Evolutionary conservation across 2,329 filamentous ascomycete species (phyloP).

Genomic region (Sporothrix pallida): DNA sequence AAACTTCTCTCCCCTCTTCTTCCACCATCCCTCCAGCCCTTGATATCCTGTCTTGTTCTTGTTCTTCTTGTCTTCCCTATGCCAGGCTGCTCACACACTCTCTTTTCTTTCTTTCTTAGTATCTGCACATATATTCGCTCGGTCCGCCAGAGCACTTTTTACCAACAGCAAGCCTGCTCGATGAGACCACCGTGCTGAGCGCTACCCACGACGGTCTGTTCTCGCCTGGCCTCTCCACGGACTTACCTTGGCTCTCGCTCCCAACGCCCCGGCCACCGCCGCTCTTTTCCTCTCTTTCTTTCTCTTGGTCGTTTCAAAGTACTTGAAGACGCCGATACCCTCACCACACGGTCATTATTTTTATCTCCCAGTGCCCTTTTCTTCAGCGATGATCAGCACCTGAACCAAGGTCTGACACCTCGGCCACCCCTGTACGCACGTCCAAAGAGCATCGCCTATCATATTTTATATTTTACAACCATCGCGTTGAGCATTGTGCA

Average conservation of each 20-base stretch:
- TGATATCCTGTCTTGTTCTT: slow-evolving; percentile 22
- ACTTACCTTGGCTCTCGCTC: background rate
- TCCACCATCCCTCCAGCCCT: background rate
- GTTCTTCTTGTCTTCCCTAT: background rate
- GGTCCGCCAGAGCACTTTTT: background rate
- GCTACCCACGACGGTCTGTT: slow-evolving; percentile 9
- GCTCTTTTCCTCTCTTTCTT: background rate
- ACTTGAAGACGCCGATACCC: slow-evolving; percentile 16
- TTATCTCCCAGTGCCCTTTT: background rate
- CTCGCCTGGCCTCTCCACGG: background rate
- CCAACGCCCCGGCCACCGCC: background rate
- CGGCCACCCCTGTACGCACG: slow-evolving; percentile 9
- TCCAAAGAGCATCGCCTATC: background rate
- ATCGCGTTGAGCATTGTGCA: background rate
- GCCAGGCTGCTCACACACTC: background rate
- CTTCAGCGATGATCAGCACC: slow-evolving; percentile 12
- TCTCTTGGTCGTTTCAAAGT: slow-evolving; percentile 2
- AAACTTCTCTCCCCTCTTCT: slow-evolving; percentile 6
- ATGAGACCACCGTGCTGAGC: background rate
- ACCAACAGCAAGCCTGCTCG: background rate
- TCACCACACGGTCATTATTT: background rate
- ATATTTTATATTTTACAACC: background rate
- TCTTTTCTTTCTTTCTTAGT: background rate
- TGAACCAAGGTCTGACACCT: slow-evolving; percentile 27
- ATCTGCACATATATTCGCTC: background rate